These are phyloP conservation scores for Penicillium thymicola DNA, from an alignment of 2,329 filamentous ascomycete genomes.

Conservation along the genomic window DNA sequence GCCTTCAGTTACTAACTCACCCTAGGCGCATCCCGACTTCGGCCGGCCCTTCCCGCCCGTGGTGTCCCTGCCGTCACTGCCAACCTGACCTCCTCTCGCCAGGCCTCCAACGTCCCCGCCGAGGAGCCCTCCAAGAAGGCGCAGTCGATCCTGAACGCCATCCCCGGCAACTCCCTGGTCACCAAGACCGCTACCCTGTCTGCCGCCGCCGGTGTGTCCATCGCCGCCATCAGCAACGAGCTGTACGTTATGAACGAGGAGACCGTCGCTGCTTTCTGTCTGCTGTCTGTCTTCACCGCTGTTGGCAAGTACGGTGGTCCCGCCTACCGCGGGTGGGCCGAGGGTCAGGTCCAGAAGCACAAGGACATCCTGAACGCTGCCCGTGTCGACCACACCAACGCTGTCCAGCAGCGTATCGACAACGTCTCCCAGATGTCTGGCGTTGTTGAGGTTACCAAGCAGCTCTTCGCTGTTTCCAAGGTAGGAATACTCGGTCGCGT, in stretches of 20 bases:
- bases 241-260: constrained; percentile 99
- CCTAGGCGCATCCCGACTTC: constrained; percentile 84
- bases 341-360: constrained; percentile 85
- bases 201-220: constrained; percentile 80
- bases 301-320: constrained; percentile 93
- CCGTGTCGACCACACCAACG: constrained; percentile 88
- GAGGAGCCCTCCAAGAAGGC: constrained; percentile 96
- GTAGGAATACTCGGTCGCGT: constrained; percentile 48
- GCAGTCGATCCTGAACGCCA: constrained; percentile 86
- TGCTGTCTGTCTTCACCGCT: constrained; percentile 88
- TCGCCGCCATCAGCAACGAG: constrained; percentile 98
- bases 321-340: constrained; percentile 87
- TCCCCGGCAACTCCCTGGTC: constrained; percentile 86
- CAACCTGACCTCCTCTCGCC: constrained; percentile 64
- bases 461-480: constrained; percentile 97
- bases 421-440: constrained; percentile 91
- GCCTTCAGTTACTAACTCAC: constrained; percentile 34
- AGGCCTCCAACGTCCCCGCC: constrained; percentile 71
- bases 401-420: constrained; percentile 90
- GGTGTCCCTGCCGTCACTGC: constrained; percentile 68
- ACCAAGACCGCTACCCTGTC: constrained; percentile 98
- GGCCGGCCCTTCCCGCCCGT: constrained; percentile 73
- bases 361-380: constrained; percentile 92
- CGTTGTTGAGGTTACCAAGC: constrained; percentile 96
- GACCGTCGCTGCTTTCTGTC: constrained; percentile 86